A percentile compares a stretch with the other conserved stretches of the same genome.
Conservation (phyloP, 2,329 filamentous ascomycete species). For the Chaetothyriales sp. region DNA sequence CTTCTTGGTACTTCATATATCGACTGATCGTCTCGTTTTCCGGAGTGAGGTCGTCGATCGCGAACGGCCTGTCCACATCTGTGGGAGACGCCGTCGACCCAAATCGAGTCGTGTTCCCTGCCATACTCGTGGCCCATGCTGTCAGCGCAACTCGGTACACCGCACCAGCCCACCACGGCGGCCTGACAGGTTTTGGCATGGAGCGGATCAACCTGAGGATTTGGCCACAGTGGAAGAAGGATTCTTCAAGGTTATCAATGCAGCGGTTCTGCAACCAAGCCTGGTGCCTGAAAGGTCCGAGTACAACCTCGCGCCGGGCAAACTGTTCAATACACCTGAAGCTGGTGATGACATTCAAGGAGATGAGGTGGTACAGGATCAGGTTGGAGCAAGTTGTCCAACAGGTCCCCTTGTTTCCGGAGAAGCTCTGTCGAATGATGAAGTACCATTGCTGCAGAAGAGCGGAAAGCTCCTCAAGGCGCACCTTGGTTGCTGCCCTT, state of each 20-base stretch:
- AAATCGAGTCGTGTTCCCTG: conserved; percentile 31
- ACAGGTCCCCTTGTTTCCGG: conserved; percentile 41
- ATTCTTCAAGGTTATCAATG: conserved; percentile 50
- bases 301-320: conserved; percentile 47
- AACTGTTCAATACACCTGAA: conserved; percentile 55
- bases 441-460: conserved; percentile 55
- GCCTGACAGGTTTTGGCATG: conserved; percentile 48
- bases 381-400: conserved; percentile 51
- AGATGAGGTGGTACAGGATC: conserved; percentile 57
- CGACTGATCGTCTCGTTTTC: conserved; percentile 39
- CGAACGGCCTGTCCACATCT: conserved; percentile 30
- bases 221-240: conserved; percentile 55
- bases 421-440: conserved; percentile 44
- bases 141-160: conserved; percentile 54
- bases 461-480: conserved; percentile 51
- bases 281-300: conserved; percentile 42
- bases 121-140: conserved; percentile 49
- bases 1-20: conserved; percentile 41
- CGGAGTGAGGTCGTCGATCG: conserved; percentile 37
- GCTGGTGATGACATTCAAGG: conserved; percentile 53
- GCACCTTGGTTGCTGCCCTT: conserved; percentile 45
- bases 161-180: conserved; percentile 58
- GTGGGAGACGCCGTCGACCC: conserved; percentile 19
- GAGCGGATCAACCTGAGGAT: conserved; percentile 46
- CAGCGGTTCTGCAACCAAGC: conserved; percentile 47